Conservation (phyloP, 169 alveolate species). For the Plasmodium berghei region DNA sequence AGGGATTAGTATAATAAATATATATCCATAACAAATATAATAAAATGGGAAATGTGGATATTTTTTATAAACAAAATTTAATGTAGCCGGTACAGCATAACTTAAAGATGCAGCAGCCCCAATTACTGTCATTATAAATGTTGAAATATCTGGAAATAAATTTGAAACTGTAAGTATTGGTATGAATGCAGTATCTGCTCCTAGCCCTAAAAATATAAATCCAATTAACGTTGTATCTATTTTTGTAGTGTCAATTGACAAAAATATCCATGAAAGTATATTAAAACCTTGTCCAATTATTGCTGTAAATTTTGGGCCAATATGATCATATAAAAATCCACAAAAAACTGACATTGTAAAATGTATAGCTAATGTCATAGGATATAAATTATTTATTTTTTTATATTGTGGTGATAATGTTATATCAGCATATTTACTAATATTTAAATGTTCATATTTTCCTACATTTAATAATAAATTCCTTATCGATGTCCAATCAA, state of each 20-base stretch:
- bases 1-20: conserved; percentile 27
- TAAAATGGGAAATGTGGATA: conserved; percentile 25
- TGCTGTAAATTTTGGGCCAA: conserved; percentile 75
- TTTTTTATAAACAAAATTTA: conserved; percentile 12
- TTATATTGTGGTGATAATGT: conserved; percentile 67
- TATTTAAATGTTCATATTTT: conserved; percentile 47
- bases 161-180: conserved; percentile 53
- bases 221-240: conserved; percentile 55
- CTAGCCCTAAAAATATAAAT: conserved; percentile 54
- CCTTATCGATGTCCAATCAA: conserved; percentile 67
- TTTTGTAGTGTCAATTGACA: conserved; percentile 35
- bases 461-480: conserved; percentile 41
- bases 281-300: conserved; percentile 47
- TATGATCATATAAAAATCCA: conserved; percentile 65
- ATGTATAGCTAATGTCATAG: conserved; percentile 63
- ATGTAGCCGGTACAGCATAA: conserved; percentile 69
- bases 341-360: conserved; percentile 72
- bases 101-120: conserved; percentile 77
- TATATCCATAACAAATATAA: conserved; percentile 58
- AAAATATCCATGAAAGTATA: conserved; percentile 47
- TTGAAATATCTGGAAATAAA: conserved; percentile 67
- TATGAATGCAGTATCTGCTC: conserved; percentile 74
- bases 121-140: conserved; percentile 47
- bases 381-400: conserved; percentile 47
- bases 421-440: conserved; percentile 12